Percentiles rank a stretch among this genome's conserved stretches.
Evolutionary conservation across 345 rosid species (phyloP).

Genomic region (Triadica sebifera): DNA sequence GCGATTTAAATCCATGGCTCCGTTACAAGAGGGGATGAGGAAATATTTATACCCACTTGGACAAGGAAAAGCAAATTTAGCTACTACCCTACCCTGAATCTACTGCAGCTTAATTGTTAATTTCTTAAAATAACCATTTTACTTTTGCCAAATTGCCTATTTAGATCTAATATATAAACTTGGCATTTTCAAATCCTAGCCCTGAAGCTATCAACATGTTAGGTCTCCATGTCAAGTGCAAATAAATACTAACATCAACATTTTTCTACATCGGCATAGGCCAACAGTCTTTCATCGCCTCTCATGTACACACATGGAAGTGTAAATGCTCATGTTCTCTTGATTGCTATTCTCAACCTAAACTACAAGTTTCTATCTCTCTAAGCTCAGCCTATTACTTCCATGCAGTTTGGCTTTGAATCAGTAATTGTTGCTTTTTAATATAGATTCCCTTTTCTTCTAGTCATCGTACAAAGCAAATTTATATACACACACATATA

Average conservation of each 20-base stretch:
- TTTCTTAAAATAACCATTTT: no score
- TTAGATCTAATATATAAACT: no score
- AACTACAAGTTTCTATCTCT: not conserved
- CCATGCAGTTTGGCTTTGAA: not conserved
- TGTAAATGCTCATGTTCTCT: not conserved
- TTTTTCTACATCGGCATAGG: not conserved
- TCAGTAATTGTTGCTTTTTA: not conserved
- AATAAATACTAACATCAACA: not conserved
- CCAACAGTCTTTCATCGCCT: not conserved
- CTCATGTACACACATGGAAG: not conserved
- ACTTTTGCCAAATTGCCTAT: no score
- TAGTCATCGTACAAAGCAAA: not conserved
- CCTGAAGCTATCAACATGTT: not conserved
- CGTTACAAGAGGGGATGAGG: not conserved
- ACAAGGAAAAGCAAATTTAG: not conserved
- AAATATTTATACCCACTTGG: not conserved
- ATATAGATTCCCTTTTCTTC: not conserved
- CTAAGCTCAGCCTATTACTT: not conserved
- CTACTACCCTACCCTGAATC: not conserved
- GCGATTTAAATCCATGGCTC: no score
- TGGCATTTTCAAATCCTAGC: not conserved
- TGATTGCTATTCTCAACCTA: not conserved
- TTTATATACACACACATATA: no score
- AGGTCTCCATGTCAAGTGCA: not conserved
- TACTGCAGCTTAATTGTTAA: not conserved